phyloP scores from a whole-genome alignment of 148 eudicot genomes.

The Rhododendron ovatum region DNA sequence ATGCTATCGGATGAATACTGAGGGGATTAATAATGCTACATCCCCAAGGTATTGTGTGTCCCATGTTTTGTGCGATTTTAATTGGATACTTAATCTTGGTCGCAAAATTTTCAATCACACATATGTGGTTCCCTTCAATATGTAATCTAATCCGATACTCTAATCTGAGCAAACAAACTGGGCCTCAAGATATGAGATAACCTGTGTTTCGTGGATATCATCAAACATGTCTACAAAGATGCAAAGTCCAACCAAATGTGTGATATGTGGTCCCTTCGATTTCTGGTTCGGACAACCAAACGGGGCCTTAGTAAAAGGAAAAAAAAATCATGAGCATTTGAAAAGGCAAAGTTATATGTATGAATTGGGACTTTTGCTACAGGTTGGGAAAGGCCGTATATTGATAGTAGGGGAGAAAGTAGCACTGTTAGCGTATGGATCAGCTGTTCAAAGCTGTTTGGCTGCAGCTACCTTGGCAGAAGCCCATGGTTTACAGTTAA shows the following conservation, averaged over 20 bases:
- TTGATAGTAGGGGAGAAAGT: constrained; percentile 78
- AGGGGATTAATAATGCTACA: not conserved
- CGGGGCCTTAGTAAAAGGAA: not conserved
- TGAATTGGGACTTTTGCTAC: constrained; percentile 5
- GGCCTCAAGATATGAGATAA: not conserved
- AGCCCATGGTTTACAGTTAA: constrained; percentile 53
- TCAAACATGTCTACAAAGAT: not conserved
- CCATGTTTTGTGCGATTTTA: not conserved
- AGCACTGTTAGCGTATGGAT: constrained; percentile 76
- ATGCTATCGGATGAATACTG: not conserved
- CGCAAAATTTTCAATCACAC: not conserved
- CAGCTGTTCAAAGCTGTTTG: constrained; percentile 82
- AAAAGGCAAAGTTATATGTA: not conserved
- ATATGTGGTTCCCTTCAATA: not conserved
- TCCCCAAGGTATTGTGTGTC: not conserved
- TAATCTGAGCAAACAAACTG: not conserved
- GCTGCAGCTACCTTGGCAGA: constrained; percentile 68
- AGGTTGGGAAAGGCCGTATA: constrained; percentile 87
- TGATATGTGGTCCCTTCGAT: not conserved
- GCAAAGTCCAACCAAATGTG: not conserved
- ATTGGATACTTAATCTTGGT: not conserved
- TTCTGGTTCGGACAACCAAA: not conserved
- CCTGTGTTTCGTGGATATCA: not conserved
- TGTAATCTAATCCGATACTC: not conserved
- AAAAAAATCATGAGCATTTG: not conserved